These are phyloP conservation scores for Xylaria sp. DNA, from an alignment of 2,329 filamentous ascomycete genomes.

Conservation along the genomic window DNA sequence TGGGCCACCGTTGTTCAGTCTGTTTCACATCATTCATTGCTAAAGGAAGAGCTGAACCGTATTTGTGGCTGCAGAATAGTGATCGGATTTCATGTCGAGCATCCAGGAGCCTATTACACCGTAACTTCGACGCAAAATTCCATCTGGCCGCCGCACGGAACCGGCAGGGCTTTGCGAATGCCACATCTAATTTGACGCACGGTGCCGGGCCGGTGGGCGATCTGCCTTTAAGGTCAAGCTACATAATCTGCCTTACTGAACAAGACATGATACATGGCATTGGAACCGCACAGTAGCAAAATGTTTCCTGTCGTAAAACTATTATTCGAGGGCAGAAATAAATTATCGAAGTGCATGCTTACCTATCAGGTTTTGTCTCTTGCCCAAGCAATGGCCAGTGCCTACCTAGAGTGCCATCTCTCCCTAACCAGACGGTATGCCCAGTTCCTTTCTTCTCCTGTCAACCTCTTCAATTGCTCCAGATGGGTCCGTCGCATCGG, in stretches of 20 bases:
- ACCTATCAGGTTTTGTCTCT: background rate
- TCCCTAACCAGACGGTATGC: slow-evolving; percentile 49
- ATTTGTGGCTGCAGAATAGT: background rate
- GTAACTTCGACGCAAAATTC: background rate
- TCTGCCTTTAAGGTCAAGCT: background rate
- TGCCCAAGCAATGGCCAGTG: background rate
- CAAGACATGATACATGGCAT: background rate
- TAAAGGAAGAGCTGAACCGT: background rate
- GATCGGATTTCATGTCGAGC: background rate
- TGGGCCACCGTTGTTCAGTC: background rate
- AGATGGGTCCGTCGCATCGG: slow-evolving; percentile 67
- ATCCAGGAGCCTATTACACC: background rate
- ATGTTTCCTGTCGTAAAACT: background rate
- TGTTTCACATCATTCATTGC: slow-evolving; percentile 5
- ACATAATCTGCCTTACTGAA: background rate
- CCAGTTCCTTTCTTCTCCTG: slow-evolving; percentile 63
- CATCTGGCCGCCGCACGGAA: background rate
- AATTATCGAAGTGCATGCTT: slow-evolving; percentile 3
- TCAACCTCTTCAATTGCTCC: slow-evolving; percentile 71
- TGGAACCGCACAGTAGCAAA: background rate
- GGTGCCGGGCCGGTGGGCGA: background rate
- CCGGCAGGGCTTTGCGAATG: background rate
- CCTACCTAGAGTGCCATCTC: slow-evolving; percentile 1
- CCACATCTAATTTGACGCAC: background rate
- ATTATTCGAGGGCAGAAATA: background rate